Percentiles rank a stretch among this genome's conserved stretches.
Conservation (phyloP, 2,329 filamentous ascomycete species). For the Colletotrichum tropicale region DNA sequence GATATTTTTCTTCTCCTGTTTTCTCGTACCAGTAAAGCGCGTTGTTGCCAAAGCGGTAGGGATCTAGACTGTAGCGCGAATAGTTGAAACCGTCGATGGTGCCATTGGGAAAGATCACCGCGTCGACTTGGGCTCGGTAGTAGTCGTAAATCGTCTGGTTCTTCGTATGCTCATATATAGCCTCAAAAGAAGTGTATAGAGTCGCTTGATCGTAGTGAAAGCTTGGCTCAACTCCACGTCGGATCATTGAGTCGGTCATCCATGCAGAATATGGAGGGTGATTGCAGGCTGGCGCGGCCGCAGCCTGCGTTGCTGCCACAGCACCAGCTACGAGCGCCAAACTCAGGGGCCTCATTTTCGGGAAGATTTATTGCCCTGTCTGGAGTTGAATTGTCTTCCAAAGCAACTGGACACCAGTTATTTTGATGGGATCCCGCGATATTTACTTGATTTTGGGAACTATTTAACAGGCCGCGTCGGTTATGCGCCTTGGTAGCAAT, state of each 20-base stretch:
- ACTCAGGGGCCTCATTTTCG: not conserved
- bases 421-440: not conserved
- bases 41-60: slow-evolving; percentile 58
- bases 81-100: slow-evolving; percentile 50
- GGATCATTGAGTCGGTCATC: slow-evolving; percentile 53
- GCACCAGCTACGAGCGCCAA: not conserved
- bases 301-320: not conserved
- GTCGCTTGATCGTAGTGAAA: slow-evolving; percentile 49
- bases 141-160: slow-evolving; percentile 48
- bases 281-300: not conserved
- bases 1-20: slow-evolving; percentile 52
- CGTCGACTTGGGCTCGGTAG: slow-evolving; percentile 50
- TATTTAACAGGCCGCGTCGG: not conserved
- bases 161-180: slow-evolving; percentile 44
- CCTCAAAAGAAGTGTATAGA: slow-evolving; percentile 51
- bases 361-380: not conserved
- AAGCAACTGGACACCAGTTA: not conserved
- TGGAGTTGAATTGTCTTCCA: not conserved
- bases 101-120: slow-evolving; percentile 51
- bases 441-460: not conserved
- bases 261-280: slow-evolving; percentile 29
- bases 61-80: slow-evolving; percentile 53
- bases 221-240: slow-evolving; percentile 39
- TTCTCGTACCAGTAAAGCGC: slow-evolving; percentile 53
- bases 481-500: not conserved